Conservation (phyloP, 306 rosid genomes). For the Delonix regia region DNA sequence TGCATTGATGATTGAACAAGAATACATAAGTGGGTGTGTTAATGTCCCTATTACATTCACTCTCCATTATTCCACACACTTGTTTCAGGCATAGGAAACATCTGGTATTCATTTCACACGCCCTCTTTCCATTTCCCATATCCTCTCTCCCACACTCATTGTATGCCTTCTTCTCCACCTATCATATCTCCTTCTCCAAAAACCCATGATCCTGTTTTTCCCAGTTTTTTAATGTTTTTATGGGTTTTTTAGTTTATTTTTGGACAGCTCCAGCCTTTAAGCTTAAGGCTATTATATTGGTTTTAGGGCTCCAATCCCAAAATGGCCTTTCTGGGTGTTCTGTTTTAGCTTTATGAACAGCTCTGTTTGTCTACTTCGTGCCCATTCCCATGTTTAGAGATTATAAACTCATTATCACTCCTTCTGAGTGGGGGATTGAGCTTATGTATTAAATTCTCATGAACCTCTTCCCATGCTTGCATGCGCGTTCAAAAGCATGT, state of each 20-base stretch:
- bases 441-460: slow-evolving; percentile 33
- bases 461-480: slow-evolving; percentile 61
- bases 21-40: slow-evolving; percentile 58
- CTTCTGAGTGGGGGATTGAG: slow-evolving; percentile 55
- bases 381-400: slow-evolving; percentile 59
- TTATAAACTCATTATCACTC: slow-evolving; percentile 61
- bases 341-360: slow-evolving; percentile 32
- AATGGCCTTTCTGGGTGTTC: slow-evolving; percentile 60
- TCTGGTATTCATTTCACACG: slow-evolving; percentile 56
- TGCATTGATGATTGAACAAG: slow-evolving; percentile 68
- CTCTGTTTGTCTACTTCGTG: slow-evolving; percentile 51
- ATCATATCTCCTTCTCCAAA: slow-evolving; percentile 26
- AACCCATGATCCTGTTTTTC: neutral
- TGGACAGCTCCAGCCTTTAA: slow-evolving; percentile 37
- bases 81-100: slow-evolving; percentile 78
- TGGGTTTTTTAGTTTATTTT: neutral
- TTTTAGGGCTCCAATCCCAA: slow-evolving; percentile 68
- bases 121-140: slow-evolving; percentile 58
- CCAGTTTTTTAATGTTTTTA: neutral
- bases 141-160: slow-evolving; percentile 33
- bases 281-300: slow-evolving; percentile 25
- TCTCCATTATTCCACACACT: slow-evolving; percentile 60
- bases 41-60: slow-evolving; percentile 44
- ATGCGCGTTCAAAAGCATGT: slow-evolving; percentile 77
- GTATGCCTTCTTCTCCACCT: slow-evolving; percentile 43